Evolutionary conservation across 495 filamentous ascomycete genomes (phyloP).

Genomic region (Polyplosphaeria fusca): DNA sequence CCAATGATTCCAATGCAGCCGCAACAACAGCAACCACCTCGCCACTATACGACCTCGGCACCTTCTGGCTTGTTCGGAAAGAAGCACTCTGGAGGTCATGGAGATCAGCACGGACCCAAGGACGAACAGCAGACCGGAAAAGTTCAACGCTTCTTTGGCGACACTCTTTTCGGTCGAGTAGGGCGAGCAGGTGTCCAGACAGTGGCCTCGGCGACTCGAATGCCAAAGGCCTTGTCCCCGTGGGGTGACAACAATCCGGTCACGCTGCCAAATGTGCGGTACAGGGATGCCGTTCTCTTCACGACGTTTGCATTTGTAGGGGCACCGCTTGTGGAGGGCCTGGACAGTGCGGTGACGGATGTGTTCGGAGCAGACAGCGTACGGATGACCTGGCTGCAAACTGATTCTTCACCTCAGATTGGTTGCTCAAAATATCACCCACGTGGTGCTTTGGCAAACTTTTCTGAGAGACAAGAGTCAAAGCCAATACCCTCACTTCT

Average conservation of each 20-base stretch:
- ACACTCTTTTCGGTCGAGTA: conserved; percentile 42
- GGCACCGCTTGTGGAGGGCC: conserved; percentile 38
- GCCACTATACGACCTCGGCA: conserved; percentile 14
- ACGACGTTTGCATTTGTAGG: conserved; percentile 43
- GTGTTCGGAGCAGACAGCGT: conserved; percentile 40
- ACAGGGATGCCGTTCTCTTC: conserved; percentile 44
- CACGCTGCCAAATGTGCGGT: conserved; percentile 45
- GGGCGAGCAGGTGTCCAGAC: conserved; percentile 41
- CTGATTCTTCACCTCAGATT: too few species aligned
- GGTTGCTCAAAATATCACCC: too few species aligned
- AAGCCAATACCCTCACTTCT: too few species aligned
- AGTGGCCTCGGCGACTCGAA: conserved; percentile 38
- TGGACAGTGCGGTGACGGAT: conserved; percentile 31
- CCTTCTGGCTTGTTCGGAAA: conserved; percentile 17
- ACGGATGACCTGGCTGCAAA: too few species aligned
- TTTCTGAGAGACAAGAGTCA: too few species aligned
- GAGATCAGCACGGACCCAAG: conserved; percentile 16
- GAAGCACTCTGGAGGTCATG: conserved; percentile 15
- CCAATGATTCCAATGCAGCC: not conserved
- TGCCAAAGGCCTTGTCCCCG: conserved; percentile 41
- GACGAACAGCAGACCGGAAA: conserved; percentile 41
- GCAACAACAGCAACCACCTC: conserved; percentile 18
- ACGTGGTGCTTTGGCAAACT: too few species aligned
- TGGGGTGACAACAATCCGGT: conserved; percentile 47
- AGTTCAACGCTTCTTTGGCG: conserved; percentile 41